A percentile compares a stretch with the other conserved stretches of the same genome.
These are phyloP conservation scores for Favolaschia claudopus DNA, from an alignment of 768 basidiomycete species.

Conservation along the genomic window DNA sequence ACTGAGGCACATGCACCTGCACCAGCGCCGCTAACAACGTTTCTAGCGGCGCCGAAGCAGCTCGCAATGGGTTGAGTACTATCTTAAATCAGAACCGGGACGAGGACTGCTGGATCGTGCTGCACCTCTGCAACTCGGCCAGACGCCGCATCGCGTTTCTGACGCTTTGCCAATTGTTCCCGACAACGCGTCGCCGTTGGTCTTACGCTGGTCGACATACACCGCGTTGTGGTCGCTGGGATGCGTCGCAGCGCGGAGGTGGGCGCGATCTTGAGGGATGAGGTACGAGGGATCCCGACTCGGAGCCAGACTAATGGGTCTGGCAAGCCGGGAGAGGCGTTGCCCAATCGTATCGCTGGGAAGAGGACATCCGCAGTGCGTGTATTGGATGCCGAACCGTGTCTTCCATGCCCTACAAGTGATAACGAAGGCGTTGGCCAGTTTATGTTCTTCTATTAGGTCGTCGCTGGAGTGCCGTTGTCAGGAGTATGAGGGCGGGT, in stretches of 20 bases:
- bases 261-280: slow-evolving; percentile 39
- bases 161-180: slow-evolving; percentile 35
- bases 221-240: slow-evolving; percentile 63
- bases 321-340: slow-evolving; percentile 45
- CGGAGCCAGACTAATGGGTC: no score
- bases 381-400: slow-evolving; percentile 62
- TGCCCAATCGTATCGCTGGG: slow-evolving; percentile 54
- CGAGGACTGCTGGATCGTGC: slow-evolving; percentile 44
- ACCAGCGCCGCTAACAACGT: slow-evolving; percentile 31
- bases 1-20: slow-evolving; percentile 35
- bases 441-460: slow-evolving; percentile 53
- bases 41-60: slow-evolving; percentile 29
- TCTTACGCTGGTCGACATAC: slow-evolving; percentile 39
- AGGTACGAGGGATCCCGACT: slow-evolving; percentile 38
- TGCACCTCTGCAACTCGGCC: slow-evolving; percentile 25
- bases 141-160: slow-evolving; percentile 34
- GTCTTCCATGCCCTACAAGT: slow-evolving; percentile 58
- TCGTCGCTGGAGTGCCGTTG: slow-evolving; percentile 47
- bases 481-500: not conserved
- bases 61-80: slow-evolving; percentile 13
- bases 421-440: slow-evolving; percentile 54
- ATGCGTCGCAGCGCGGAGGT: slow-evolving; percentile 58
- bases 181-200: slow-evolving; percentile 28
- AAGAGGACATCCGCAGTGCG: slow-evolving; percentile 65
- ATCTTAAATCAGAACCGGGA: slow-evolving; percentile 47